Base-by-base conservation (phyloP, 805 yeast genomes). In the Yarrowia hollandica region DNA sequence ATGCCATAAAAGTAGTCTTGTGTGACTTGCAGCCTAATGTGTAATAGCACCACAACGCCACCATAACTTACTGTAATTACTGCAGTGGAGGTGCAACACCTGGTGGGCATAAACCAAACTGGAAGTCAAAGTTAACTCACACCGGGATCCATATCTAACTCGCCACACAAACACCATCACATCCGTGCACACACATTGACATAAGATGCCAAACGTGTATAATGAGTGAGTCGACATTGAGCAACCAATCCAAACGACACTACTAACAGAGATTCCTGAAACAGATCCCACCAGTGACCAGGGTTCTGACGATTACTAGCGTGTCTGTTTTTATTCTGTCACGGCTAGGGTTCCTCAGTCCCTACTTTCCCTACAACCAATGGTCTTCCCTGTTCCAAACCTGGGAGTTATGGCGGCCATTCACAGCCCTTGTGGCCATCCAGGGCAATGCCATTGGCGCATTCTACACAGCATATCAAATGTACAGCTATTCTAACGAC, bases 371-470 rank as follows among this genome's bases (percentile, higher is more conserved):
- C 15, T 48, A 31, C 30, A 52, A 52, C 44, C 34, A 35, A 23
- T 52, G 58, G 58, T 12, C 11, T 19, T 14, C 34, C 3, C 18
- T 52, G 18, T 35, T 35, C 25, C 23, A 52, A 11, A 35, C 42
- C 4, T 52, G 44, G 44, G 58, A 52, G 25, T 35, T 52, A 11
- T 52, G 58, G 58, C 58, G 58, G 3, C 58, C 58, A n/a, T 52
- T 52, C 44, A 52, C 58, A 18, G 42, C 58, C 38, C 35, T 52
- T 2, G 18, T 52, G 5, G 42, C 44, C 10, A 35, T 52, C 26
- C 35, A 34, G 26, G 58, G 58, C 3, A 28, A 35, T 6, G 34
- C 58, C 21, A 35, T 52, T 18, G 11, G 19, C 11, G 58, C 58
- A n/a, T 25, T 52, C n/a, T 35, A 25, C 26, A 25, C 31, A 26